phyloP scores from a whole-genome alignment of 805 yeast species.

The Lipomyces anomalus region DNA sequence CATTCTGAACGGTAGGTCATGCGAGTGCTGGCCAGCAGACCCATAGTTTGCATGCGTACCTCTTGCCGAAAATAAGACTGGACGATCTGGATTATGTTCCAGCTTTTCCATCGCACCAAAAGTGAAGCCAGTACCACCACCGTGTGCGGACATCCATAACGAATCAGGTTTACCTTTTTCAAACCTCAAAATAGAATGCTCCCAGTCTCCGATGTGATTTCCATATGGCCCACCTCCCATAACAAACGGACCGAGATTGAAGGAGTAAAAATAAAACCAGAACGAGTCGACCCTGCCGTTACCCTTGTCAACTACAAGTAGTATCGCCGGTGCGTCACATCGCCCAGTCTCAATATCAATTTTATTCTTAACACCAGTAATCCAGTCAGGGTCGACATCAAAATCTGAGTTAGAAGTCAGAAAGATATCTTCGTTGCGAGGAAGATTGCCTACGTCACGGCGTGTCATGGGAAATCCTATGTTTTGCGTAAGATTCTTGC shows the following conservation, averaged over 20 bases:
- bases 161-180: slow-evolving; percentile 72
- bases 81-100: slow-evolving; percentile 44
- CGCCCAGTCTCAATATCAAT: slow-evolving; percentile 71
- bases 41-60: slow-evolving; percentile 98
- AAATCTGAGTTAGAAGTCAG: slow-evolving; percentile 69
- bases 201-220: slow-evolving; percentile 98
- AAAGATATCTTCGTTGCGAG: slow-evolving; percentile 40
- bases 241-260: slow-evolving; percentile 91
- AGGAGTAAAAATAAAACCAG: slow-evolving; percentile 94
- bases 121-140: slow-evolving; percentile 88
- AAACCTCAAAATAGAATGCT: slow-evolving; percentile 82
- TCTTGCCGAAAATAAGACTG: slow-evolving; percentile 81
- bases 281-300: slow-evolving; percentile 92
- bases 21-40: slow-evolving; percentile 92
- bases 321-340: slow-evolving; percentile 68
- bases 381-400: slow-evolving; percentile 70
- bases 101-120: slow-evolving; percentile 70
- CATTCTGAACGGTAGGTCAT: slow-evolving; percentile 88
- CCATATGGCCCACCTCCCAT: slow-evolving; percentile 99
- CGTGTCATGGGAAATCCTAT: slow-evolving; percentile 26
- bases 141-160: slow-evolving; percentile 97
- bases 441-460: slow-evolving; percentile 32
- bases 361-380: slow-evolving; percentile 62
- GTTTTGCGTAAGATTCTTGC: slow-evolving; percentile 29
- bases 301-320: slow-evolving; percentile 85